A percentile compares a stretch with the other conserved stretches of the same genome.
Conservation (phyloP, 176 grass and related monocot species). For the Aegilops longissima region DNA sequence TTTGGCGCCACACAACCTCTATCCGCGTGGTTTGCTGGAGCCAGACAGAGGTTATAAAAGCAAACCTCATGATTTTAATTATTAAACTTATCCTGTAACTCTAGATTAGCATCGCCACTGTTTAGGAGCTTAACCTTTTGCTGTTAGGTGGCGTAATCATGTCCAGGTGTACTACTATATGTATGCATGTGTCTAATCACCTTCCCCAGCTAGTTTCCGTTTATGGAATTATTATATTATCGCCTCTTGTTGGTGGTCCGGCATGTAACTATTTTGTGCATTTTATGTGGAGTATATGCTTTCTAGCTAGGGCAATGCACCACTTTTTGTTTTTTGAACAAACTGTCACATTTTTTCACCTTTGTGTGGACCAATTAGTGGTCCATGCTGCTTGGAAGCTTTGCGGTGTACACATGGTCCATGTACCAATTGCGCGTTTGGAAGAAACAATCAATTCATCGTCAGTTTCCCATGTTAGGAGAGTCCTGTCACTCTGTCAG, state of each 20-base stretch:
- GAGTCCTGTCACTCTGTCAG: too few species aligned
- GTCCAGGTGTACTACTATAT: neutral
- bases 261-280: slow-evolving; percentile 7
- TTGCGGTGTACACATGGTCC: neutral
- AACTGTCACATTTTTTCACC: too few species aligned
- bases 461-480: too few species aligned
- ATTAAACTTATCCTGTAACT: neutral
- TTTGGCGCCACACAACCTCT: slow-evolving; percentile 34
- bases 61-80: neutral
- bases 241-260: slow-evolving; percentile 2
- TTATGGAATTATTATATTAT: slow-evolving; percentile 17
- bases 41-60: neutral
- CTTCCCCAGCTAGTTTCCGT: slow-evolving; percentile 19
- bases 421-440: too few species aligned
- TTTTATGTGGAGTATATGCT: neutral
- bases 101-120: neutral
- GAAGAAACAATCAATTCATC: too few species aligned
- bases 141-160: slow-evolving; percentile 9
- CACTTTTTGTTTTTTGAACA: too few species aligned
- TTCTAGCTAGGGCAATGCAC: slow-evolving; percentile 1
- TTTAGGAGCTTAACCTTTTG: slow-evolving; percentile 25
- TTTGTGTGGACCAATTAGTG: neutral
- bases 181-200: neutral
- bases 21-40: slow-evolving; percentile 15
- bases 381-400: neutral